Evolutionary conservation across 495 filamentous ascomycete species (phyloP), one percentile per base, ranked within the genome.

Genomic region (Pseudomonodictys pantanalensis): DNA sequence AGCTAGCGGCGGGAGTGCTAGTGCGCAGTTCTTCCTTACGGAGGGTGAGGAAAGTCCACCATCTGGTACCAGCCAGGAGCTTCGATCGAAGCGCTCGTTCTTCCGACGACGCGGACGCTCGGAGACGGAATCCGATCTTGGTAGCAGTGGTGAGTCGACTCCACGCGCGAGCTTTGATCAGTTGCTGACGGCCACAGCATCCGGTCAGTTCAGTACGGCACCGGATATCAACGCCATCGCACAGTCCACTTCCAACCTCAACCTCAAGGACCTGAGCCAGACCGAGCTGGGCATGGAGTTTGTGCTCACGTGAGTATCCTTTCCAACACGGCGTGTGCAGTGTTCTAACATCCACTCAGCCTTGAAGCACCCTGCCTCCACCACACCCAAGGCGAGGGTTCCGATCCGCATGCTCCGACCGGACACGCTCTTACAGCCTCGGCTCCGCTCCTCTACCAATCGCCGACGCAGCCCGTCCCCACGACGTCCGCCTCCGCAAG

Each of bases 361-460:
- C 63, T 62, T 39, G 63, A 62, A 66, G 53, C 51, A 10, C 63
- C 63, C 6, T 66, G 63, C 41, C 57, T 66, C 11, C 47, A 52
- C 45, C 63, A 62, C 52, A 57, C 57, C 2, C 62, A 65, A 47
- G 50, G 57, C 33, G 47, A 56, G n/a, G 42, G 58, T 17, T 22
- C 18, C 39, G 30, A 55, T 8, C 52, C 28, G 24, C 18, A 15
- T 30, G n/a, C 15, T 3, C 58, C 63, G 15, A 49, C 63, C 22
- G 58, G 63, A 24, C 63, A 66, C 43, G 50, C 52, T 12, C 29
- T 66, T 2, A 62, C 63, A 20, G 46, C 18, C 59, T 69, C 51
- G 50, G 43, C 45, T 9, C 42, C 53, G 50, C 52, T 39, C 22
- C 62, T 64, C 54, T 66, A 53, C 56, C 65, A 63, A 26, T 33